Base-by-base conservation (phyloP, 495 filamentous ascomycete genomes). In the Penicillium roqueforti region DNA sequence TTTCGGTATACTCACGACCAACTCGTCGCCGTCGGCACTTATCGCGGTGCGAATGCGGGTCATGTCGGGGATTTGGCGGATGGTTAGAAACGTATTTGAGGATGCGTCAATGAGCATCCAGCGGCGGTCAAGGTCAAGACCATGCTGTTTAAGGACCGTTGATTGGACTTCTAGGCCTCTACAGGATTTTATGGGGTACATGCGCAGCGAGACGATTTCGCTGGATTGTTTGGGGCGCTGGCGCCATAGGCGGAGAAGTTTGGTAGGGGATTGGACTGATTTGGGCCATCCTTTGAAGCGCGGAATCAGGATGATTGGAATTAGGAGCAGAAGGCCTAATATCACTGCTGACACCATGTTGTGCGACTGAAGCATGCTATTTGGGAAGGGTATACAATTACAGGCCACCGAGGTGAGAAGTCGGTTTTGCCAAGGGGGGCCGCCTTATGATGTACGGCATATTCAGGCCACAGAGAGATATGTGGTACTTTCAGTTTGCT, bases 111-210 rank as follows among this genome's bases (percentile, higher is more conserved):
- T 62, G 29, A 77, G 50, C 74, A 77, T 77, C 74, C 74, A 77
- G 41, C 73, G 61, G 2, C 92, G 84, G 68, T 97, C 92, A 63
- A 88, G 87, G 62, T 88, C 81, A 41, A 97, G 79, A 1, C 92
- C 92, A 34, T 83, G 80, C 31, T 82, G 72, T 25, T 87, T 69
- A 3, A 96, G 77, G 29, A 79, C 83, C 41, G 81, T 83, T 50
- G 78, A 65, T 43, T 75, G 68, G 55, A 96, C 65, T 65, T 91
- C 83, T 51, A 96, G 81, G 22, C 88, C 89, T 57, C 81, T 78
- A 68, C 92, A 96, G 47, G 87, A 91, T 72, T 97, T 96, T 60
- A 97, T 78, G 4, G 92, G 92, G 69, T 93, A 96, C 55, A 95
- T 83, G 71, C 83, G 88, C 39, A 96, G 47, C 7, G 68, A 66